Evolutionary conservation across 192 early-diverging fungal genomes (phyloP).

Genomic region (Gryganskiella cystojenkinii): DNA sequence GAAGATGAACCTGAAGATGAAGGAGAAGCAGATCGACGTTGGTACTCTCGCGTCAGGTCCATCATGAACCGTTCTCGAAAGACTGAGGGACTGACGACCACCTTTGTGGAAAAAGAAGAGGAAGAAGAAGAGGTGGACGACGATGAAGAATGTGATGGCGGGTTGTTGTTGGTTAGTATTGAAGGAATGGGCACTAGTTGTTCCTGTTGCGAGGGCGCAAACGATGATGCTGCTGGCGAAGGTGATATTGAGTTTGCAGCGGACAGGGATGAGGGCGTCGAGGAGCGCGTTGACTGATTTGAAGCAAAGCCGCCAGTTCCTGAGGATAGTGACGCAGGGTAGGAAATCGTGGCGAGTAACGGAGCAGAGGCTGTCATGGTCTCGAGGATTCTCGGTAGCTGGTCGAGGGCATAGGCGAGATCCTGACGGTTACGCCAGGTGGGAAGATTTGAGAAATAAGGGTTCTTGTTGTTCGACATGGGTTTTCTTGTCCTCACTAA

Average conservation of each 20-base stretch:
- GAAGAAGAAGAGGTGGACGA: neutral
- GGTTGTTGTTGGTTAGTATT: neutral
- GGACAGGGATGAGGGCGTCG: constrained; percentile 7
- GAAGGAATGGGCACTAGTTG: constrained; percentile 4
- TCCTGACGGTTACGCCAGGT: constrained; percentile 53
- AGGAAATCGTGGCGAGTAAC: constrained; percentile 27
- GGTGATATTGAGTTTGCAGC: too few relatives aligned
- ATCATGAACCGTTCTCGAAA: constrained; percentile 43
- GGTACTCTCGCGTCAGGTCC: constrained; percentile 31
- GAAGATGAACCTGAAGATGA: neutral
- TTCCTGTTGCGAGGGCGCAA: neutral
- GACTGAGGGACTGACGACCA: neutral
- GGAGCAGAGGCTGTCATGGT: constrained; percentile 23
- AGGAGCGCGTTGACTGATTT: neutral
- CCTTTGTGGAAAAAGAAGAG: neutral
- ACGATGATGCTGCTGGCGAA: too few relatives aligned
- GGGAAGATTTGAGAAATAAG: constrained; percentile 46
- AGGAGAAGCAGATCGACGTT: neutral
- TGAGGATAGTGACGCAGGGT: constrained; percentile 1
- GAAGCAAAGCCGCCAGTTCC: neutral
- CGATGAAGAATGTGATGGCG: neutral
- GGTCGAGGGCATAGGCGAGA: constrained; percentile 43
- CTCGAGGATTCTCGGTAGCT: constrained; percentile 30
- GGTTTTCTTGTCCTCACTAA: neutral
- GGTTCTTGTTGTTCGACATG: constrained; percentile 50